These are phyloP conservation scores for Chaetomium sp. DNA, from an alignment of 2,329 filamentous ascomycete species.

Conservation along the genomic window DNA sequence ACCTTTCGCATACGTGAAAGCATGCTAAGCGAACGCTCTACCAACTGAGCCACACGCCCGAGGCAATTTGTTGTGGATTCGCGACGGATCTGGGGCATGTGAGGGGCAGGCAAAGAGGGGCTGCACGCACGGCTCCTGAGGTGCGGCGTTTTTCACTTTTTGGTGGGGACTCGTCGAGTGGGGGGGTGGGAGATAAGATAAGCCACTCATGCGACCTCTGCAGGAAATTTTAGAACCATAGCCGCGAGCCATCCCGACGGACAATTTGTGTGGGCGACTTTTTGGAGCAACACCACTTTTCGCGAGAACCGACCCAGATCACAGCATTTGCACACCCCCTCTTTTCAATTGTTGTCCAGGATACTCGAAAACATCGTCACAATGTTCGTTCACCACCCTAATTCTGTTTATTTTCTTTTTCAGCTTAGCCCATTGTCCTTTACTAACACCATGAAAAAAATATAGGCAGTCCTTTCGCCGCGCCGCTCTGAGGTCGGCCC, in stretches of 20 bases:
- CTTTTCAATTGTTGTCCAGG: not conserved
- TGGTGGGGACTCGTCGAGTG: no score
- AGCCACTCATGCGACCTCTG: not conserved
- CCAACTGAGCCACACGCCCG: conserved; percentile 21
- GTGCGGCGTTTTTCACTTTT: no score
- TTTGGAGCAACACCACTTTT: not conserved
- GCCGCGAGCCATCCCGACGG: no score
- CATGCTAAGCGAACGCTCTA: conserved; percentile 21
- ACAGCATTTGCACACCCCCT: not conserved
- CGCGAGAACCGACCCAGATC: no score
- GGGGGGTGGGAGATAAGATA: not conserved
- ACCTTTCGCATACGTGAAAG: conserved; percentile 16
- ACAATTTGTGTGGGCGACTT: no score
- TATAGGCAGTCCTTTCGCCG: conserved; percentile 31
- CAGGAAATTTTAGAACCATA: not conserved
- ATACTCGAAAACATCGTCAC: not conserved
- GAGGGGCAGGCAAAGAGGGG: not conserved
- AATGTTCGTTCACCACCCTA: not conserved
- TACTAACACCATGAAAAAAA: not conserved
- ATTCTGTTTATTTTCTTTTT: not conserved
- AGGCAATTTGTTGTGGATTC: conserved; percentile 1
- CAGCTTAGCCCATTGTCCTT: not conserved
- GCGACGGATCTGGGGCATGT: not conserved
- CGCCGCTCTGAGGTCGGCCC: conserved; percentile 28
- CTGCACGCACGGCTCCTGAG: no score